Evolutionary conservation across 352 stramenopile genomes (phyloP), one percentile per base, ranked within the genome.

Genomic region (Pythium apleroticum): DNA sequence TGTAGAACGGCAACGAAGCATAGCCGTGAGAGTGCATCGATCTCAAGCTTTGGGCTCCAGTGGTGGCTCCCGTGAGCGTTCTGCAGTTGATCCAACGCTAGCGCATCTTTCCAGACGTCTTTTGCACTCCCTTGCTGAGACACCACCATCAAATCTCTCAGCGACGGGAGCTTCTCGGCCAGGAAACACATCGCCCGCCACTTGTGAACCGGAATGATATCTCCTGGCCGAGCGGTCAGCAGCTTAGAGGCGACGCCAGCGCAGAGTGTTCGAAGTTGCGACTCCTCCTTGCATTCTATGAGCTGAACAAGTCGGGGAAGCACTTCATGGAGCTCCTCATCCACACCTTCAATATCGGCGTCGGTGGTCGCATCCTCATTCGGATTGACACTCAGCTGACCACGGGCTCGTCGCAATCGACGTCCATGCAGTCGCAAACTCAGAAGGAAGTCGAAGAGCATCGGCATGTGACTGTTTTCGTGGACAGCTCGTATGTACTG

Each of bases 161-260:
- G 24, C 7, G 62, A 41, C 17, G 33, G 24, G 10, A 46, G 14
- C 27, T 63, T 64, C 39, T 74, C 68, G 0, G 68, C 62, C 6
- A 74, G 54, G 49, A 58, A 74, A 39, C 68, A 74, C 9, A 74
- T n/a, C 9, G 58, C 58, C 0, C 68, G 62, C 68, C 68, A 74
- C 20, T 70, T 68, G 35, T 71, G 57, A 17, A 63, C 39, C 1
- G 68, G 24, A 4, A 74, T 33, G 7, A 39, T 15, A 17, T 74
- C 68, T 2, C 41, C 57, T 14, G 68, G 68, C 3, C 68, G 52
- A 17, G 37, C 20, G 0, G 39, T 22, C 4, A 74, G 52, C 20
- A 74, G 52, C 41, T 70, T 74, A 24, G 68, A 67, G 5, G 68
- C 52, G 12, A 74, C 58, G 6, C 56, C 27, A 5, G 46, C 52